phyloP scores from a whole-genome alignment of 257 asterid genomes.

The Thymus mandschuricus region DNA sequence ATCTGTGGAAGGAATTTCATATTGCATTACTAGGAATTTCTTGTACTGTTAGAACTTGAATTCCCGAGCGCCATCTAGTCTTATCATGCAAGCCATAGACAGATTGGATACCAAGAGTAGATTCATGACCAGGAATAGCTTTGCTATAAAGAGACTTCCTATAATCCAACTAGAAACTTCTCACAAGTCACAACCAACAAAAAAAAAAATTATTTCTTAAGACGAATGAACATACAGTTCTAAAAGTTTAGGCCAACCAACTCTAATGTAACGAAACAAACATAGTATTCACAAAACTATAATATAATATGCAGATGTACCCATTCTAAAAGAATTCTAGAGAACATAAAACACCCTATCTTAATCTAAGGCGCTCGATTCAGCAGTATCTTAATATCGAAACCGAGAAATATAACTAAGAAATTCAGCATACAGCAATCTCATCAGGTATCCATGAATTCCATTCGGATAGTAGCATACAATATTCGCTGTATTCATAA shows the following conservation, averaged over 20 bases:
- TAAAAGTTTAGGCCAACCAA: not conserved
- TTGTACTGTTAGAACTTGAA: constrained; percentile 25
- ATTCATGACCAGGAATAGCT: not conserved
- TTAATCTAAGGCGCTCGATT: not conserved
- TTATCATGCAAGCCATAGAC: constrained; percentile 11
- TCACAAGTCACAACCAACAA: not conserved
- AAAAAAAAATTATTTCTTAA: not conserved
- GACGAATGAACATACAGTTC: not conserved
- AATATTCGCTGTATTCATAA: constrained; percentile 16
- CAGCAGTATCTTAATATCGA: not conserved
- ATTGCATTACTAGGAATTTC: constrained; percentile 13
- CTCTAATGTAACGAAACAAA: not conserved
- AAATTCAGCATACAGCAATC: constrained; percentile 7
- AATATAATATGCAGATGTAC: not conserved
- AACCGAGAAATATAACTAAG: not conserved
- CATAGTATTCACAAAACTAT: constrained; percentile 1
- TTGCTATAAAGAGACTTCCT: not conserved
- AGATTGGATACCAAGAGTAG: not conserved
- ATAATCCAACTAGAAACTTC: constrained; percentile 5
- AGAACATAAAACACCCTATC: constrained; percentile 4
- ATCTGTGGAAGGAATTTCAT: not conserved
- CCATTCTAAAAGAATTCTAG: not conserved
- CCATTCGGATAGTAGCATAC: not conserved
- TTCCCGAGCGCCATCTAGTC: not conserved
- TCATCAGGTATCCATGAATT: constrained; percentile 7